Conservation (phyloP, 306 rosid genomes). For the Fragaria nilgerrensis region DNA sequence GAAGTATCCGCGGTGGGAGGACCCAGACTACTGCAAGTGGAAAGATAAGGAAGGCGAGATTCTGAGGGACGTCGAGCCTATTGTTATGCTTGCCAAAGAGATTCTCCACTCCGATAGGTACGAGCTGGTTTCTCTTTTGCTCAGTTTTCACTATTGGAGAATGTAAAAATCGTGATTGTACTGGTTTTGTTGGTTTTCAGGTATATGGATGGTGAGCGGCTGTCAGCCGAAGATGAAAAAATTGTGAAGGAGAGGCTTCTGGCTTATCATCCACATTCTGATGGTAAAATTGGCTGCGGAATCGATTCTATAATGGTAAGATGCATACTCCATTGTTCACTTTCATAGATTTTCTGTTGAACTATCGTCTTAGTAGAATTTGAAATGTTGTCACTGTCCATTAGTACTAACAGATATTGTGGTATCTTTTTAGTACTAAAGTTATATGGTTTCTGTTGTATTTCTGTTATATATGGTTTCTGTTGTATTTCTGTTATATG, state of each 20-base stretch:
- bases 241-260: slow-evolving; percentile 64
- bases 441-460: not conserved
- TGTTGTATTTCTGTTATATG: not conserved
- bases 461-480: not conserved
- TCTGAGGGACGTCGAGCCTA: slow-evolving; percentile 63
- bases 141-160: not conserved
- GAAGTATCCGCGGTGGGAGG: slow-evolving; percentile 38
- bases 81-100: slow-evolving; percentile 50
- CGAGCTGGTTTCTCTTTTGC: not conserved
- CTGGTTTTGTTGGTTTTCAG: slow-evolving; percentile 25
- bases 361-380: not conserved
- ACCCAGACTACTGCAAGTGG: slow-evolving; percentile 64
- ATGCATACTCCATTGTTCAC: not conserved
- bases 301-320: slow-evolving; percentile 79
- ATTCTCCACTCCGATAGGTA: slow-evolving; percentile 70
- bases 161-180: not conserved
- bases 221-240: slow-evolving; percentile 62
- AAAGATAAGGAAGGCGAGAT: slow-evolving; percentile 62
- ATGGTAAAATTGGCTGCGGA: slow-evolving; percentile 89
- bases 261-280: slow-evolving; percentile 68
- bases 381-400: too few relatives aligned
- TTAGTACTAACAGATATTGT: too few relatives aligned
- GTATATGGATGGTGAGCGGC: slow-evolving; percentile 62
- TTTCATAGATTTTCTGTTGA: not conserved
- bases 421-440: not conserved